Percentiles rank a stretch among this genome's conserved stretches.
phyloP scores from a whole-genome alignment of 768 basidiomycete genomes.

The Pulveroboletus sp. region DNA sequence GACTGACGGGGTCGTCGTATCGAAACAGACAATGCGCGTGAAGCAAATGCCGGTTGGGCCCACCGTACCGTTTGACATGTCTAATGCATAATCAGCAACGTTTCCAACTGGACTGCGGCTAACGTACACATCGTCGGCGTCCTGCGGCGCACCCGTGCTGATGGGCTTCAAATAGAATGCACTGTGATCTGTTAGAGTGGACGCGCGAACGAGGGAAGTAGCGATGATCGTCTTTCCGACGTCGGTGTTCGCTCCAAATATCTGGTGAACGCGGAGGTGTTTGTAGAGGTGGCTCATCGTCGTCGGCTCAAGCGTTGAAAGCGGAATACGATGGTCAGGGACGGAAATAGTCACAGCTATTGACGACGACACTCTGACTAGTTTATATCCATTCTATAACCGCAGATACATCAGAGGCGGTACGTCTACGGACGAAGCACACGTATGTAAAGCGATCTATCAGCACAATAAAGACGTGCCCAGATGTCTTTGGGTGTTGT shows the following conservation, averaged over 20 bases:
- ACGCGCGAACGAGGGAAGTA: slow-evolving; percentile 76
- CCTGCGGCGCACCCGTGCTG: slow-evolving; percentile 75
- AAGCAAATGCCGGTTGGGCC: slow-evolving; percentile 38
- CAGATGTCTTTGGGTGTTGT: slow-evolving; percentile 20
- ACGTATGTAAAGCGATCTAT: slow-evolving; percentile 5
- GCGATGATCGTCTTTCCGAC: slow-evolving; percentile 94
- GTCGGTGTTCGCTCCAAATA: slow-evolving; percentile 95
- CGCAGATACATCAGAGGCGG: slow-evolving; percentile 7
- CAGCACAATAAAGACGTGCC: slow-evolving; percentile 23
- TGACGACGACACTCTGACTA: not conserved
- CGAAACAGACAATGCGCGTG: slow-evolving; percentile 71
- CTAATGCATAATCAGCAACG: slow-evolving; percentile 35
- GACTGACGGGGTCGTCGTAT: slow-evolving; percentile 87
- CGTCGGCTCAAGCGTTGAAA: too few relatives aligned
- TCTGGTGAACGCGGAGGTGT: slow-evolving; percentile 79
- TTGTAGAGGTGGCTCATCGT: slow-evolving; percentile 80
- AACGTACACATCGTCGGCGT: slow-evolving; percentile 81
- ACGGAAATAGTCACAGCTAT: not conserved
- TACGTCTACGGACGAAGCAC: slow-evolving; percentile 2
- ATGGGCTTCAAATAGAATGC: slow-evolving; percentile 85
- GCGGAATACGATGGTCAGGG: too few relatives aligned
- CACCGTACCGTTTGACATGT: slow-evolving; percentile 57
- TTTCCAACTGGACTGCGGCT: not conserved
- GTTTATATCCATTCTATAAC: slow-evolving; percentile 18
- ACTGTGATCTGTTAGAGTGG: slow-evolving; percentile 47